Percentiles rank a stretch among this genome's conserved stretches.
phyloP scores from a whole-genome alignment of 768 basidiomycete genomes.

The Strobilomyces echinocephalus region DNA sequence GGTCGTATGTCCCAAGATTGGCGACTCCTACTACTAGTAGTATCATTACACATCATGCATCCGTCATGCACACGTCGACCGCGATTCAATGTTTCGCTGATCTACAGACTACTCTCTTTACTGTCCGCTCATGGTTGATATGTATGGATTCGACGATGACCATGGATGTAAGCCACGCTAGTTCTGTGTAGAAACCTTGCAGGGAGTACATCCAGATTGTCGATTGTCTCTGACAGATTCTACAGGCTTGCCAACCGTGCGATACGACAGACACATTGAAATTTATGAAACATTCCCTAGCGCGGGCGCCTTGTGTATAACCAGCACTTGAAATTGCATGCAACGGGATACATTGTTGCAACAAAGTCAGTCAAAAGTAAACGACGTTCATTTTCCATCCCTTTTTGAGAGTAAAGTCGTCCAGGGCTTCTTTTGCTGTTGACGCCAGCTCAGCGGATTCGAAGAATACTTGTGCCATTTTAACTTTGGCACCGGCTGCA shows the following conservation, averaged over 20 bases:
- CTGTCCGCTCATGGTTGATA: background rate
- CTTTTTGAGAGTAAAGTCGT: slow-evolving; percentile 84
- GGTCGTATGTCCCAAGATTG: slow-evolving; percentile 12
- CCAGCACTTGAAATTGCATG: slow-evolving; percentile 1
- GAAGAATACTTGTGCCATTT: slow-evolving; percentile 78
- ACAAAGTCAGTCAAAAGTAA: slow-evolving; percentile 43
- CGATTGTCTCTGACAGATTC: background rate
- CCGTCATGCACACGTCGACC: no score
- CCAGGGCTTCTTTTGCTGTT: slow-evolving; percentile 74
- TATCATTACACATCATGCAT: background rate
- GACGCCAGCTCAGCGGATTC: slow-evolving; percentile 70
- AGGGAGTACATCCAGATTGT: background rate
- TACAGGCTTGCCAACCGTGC: background rate
- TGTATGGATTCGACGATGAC: background rate
- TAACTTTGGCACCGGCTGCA: slow-evolving; percentile 59
- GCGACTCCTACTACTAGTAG: background rate
- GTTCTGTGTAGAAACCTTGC: background rate
- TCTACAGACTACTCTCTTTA: background rate
- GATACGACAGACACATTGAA: background rate
- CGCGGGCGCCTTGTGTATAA: slow-evolving; percentile 39
- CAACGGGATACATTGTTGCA: slow-evolving; percentile 12
- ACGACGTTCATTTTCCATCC: slow-evolving; percentile 79
- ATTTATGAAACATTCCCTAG: background rate
- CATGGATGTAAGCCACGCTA: background rate
- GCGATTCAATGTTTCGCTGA: no score